Conservation (phyloP, 345 rosid species). For the Streptanthus diversifolius region DNA sequence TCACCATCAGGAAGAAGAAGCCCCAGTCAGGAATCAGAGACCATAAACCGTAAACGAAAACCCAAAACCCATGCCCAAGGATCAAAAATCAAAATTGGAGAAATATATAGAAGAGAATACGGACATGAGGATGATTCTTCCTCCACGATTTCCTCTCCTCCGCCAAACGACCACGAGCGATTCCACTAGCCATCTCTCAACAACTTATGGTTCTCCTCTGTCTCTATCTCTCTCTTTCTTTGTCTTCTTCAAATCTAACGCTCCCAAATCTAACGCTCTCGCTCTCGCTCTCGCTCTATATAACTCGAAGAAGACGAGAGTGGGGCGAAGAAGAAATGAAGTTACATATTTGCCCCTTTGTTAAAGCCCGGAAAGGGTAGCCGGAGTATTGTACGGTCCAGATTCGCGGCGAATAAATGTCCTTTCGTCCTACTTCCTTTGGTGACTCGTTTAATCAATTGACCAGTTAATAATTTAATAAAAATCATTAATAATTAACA, state of each 20-base stretch:
- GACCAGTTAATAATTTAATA: constrained; percentile 17
- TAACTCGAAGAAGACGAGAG: constrained; percentile 20
- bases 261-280: too few species aligned
- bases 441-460: constrained; percentile 6
- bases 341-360: constrained; percentile 10
- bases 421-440: constrained; percentile 29
- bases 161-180: constrained; percentile 90
- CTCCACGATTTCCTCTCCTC: constrained; percentile 98
- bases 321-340: neutral
- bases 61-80: neutral
- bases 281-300: neutral
- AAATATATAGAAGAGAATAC: constrained; percentile 21
- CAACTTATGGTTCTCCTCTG: too few species aligned
- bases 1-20: neutral
- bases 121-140: constrained; percentile 91
- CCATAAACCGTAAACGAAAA: neutral
- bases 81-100: neutral
- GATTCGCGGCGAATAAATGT: constrained; percentile 34
- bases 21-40: neutral
- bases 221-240: neutral
- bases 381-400: constrained; percentile 31
- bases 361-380: constrained; percentile 4
- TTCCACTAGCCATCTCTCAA: constrained; percentile 71
- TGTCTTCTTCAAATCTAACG: too few species aligned
- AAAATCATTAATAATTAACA: neutral